Percentiles rank a stretch among this genome's conserved stretches.
Evolutionary conservation across 345 rosid species (phyloP).

Genomic region (Populus pruinosa): DNA sequence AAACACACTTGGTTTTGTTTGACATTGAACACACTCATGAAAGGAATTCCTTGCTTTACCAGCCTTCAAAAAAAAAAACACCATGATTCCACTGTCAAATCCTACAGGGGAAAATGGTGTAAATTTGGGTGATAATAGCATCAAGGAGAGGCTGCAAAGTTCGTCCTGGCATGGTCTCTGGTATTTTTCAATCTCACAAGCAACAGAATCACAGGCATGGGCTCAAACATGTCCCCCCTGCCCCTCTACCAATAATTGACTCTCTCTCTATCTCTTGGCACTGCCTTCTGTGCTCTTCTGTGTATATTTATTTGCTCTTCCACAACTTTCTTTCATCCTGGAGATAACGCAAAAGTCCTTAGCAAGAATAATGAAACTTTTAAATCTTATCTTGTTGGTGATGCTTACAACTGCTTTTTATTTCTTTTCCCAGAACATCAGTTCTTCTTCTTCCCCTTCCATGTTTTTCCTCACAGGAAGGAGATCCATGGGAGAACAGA

Average conservation of each 20-base stretch:
- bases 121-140: no score
- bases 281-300: not conserved
- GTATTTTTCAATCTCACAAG: not conserved
- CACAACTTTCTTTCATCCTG: not conserved
- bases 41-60: no score
- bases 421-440: slow-evolving; percentile 10
- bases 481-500: slow-evolving; percentile 22
- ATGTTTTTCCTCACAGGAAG: slow-evolving; percentile 12
- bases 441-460: slow-evolving; percentile 22
- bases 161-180: not conserved
- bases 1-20: no score
- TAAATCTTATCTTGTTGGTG: slow-evolving; percentile 15
- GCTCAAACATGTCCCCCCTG: slow-evolving; percentile 10
- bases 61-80: no score
- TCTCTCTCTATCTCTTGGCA: not conserved
- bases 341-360: not conserved
- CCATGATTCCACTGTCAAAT: no score
- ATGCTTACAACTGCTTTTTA: slow-evolving; percentile 15
- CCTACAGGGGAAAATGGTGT: no score
- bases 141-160: not conserved
- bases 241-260: slow-evolving; percentile 31
- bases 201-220: slow-evolving; percentile 17
- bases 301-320: slow-evolving; percentile 7
- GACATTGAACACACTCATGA: no score
- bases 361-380: slow-evolving; percentile 26